Conservation (phyloP, 148 eudicot genomes). For the Salicornia ramosissima region DNA sequence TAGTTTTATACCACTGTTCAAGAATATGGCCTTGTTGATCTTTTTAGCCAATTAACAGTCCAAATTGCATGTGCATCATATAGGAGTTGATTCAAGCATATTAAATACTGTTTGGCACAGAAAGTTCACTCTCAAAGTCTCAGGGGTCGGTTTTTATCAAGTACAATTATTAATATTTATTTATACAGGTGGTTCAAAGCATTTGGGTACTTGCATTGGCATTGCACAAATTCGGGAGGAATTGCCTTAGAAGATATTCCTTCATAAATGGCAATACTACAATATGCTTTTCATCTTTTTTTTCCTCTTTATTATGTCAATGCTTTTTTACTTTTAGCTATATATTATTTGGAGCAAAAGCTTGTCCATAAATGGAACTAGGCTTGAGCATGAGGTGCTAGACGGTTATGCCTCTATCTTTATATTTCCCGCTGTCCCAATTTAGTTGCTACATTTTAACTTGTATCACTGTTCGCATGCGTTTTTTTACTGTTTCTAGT, state of each 20-base stretch:
- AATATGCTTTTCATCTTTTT: slow-evolving; percentile 1
- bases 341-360: neutral
- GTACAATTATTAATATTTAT: slow-evolving; percentile 7
- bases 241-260: slow-evolving; percentile 6
- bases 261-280: slow-evolving; percentile 10
- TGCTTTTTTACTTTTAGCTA: neutral
- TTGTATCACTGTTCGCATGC: too few species aligned
- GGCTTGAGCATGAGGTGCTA: neutral
- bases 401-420: neutral
- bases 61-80: too few species aligned
- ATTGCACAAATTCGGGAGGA: slow-evolving; percentile 4
- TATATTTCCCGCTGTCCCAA: too few species aligned
- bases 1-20: too few species aligned
- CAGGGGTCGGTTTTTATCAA: neutral
- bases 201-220: slow-evolving; percentile 11
- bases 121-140: neutral
- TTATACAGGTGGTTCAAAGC: slow-evolving; percentile 2
- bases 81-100: too few species aligned
- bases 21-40: too few species aligned
- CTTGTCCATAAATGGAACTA: neutral
- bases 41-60: too few species aligned
- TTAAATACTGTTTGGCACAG: too few species aligned
- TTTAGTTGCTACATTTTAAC: too few species aligned
- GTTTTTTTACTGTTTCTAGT: too few species aligned
- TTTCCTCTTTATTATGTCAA: too few species aligned